Evolutionary conservation across 2,329 filamentous ascomycete species (phyloP), one percentile per base, ranked within the genome.

Genomic region (Aspergillus aculeatus): DNA sequence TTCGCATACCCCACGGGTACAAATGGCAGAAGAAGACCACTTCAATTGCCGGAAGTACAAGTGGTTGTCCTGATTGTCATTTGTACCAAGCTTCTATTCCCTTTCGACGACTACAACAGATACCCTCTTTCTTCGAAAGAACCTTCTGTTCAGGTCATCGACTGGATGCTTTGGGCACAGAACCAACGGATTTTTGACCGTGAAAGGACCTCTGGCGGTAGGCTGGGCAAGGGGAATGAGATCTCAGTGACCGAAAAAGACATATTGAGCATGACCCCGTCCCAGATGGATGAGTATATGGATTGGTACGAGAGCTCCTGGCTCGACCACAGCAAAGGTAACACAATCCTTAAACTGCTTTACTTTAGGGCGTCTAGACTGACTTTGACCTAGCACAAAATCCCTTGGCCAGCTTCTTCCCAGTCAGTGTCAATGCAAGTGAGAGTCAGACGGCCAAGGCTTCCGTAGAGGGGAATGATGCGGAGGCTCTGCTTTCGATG

Each of bases 31-130:
- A 75, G 67, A 32, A 69, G 66, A 41, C 64, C 81, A 26, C 75
- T 83, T 9, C 80, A 86, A 54, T 83, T 89, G 62, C 92, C 95
- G 0, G 95, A 98, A 69, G 80, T 90, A 5, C 84, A 90, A 48
- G 77, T 97, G 1, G 80, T 92, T 57, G 82, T 87, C 4, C 78
- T 91, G 3, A 74, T 96, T 3, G 79, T 96, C 2, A 82, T 96
- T 14, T 86, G 89, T 4, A 86, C 89, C 3, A 97, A 97, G 68
- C 74, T 96, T 2, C 80, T 89, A 21, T 92, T 91, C 67, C 91
- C 94, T 0, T 86, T 96, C 49, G 86, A 91, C 68, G 78, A 79
- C 23, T 68, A 82, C 12, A 73, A 80, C 55, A 79, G 87, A 47
- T 78, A 80, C 65, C 83, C 82, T 7, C 74, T 70, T 38, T 80